Conservation (phyloP, 331 rosid species). For the Telfairia occidentalis region DNA sequence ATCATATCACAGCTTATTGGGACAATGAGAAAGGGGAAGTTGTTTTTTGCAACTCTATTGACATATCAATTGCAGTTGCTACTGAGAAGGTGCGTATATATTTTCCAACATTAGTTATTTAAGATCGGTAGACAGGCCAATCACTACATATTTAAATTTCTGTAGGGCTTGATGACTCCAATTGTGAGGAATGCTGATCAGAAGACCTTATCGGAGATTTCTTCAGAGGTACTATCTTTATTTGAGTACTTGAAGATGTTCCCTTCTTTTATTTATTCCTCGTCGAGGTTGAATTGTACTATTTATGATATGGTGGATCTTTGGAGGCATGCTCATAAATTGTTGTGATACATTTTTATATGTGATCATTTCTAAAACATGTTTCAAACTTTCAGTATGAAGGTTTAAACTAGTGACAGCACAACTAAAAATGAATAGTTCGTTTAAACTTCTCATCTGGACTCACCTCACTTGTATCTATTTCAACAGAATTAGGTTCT, state of each 20-base stretch:
- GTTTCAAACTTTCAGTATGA: background rate
- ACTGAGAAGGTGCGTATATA: slow-evolving; percentile 71
- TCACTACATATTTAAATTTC: slow-evolving; percentile 18
- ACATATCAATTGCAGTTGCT: slow-evolving; percentile 94
- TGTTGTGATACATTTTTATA: background rate
- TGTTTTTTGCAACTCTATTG: slow-evolving; percentile 46
- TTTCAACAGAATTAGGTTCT: background rate
- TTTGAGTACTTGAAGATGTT: background rate
- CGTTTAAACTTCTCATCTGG: background rate
- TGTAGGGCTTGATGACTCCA: slow-evolving; percentile 95
- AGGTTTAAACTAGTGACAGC: background rate
- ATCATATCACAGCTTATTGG: slow-evolving; percentile 70
- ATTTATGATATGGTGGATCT: background rate
- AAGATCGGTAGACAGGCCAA: background rate
- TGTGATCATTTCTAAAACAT: background rate
- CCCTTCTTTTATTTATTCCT: background rate
- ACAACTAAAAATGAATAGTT: background rate
- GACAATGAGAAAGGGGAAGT: slow-evolving; percentile 58
- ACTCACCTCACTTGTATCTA: background rate
- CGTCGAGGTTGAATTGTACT: background rate
- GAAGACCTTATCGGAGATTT: slow-evolving; percentile 72
- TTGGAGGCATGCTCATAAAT: background rate
- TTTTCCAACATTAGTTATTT: slow-evolving; percentile 4
- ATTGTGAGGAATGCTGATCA: slow-evolving; percentile 87
- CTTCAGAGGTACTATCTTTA: slow-evolving; percentile 53